Conservation (phyloP, 768 basidiomycete species). For the Leccinum rimulosum region DNA sequence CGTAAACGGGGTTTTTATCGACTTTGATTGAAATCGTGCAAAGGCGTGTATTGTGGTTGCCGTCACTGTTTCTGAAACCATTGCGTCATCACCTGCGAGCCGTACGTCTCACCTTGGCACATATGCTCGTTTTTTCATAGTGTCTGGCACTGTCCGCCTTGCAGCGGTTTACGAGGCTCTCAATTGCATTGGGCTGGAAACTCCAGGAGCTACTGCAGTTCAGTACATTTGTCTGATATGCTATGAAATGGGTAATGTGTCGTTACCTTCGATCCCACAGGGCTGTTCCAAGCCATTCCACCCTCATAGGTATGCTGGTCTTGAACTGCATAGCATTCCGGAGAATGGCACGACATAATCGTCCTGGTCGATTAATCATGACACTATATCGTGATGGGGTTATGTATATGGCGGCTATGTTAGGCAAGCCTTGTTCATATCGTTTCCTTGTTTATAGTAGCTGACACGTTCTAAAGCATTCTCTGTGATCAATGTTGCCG, state of each 20-base stretch:
- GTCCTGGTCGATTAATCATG: conserved; percentile 10
- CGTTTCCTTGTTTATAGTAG: neutral
- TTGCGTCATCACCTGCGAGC: neutral
- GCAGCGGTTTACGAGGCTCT: conserved; percentile 13
- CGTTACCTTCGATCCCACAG: neutral
- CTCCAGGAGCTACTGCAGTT: conserved; percentile 5
- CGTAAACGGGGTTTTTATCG: neutral
- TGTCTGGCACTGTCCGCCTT: neutral
- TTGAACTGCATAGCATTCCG: conserved; percentile 18
- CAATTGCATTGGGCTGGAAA: conserved; percentile 6
- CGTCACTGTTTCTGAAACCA: conserved; percentile 9
- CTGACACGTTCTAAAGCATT: conserved; percentile 8
- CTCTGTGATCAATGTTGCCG: conserved; percentile 16
- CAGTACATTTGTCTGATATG: conserved; percentile 10
- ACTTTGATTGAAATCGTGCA: neutral
- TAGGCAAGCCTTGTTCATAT: neutral
- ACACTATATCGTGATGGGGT: conserved; percentile 20
- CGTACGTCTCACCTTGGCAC: neutral
- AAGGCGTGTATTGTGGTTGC: conserved; percentile 10
- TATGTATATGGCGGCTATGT: conserved; percentile 17
- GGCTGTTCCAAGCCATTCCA: neutral
- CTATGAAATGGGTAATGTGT: conserved; percentile 14
- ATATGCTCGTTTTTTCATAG: neutral
- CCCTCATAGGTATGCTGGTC: conserved; percentile 13
- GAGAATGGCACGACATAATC: conserved; percentile 11